Evolutionary conservation across 106 monocot species (phyloP), one percentile per base, ranked within the genome.

Genomic region (Acorus calamus): DNA sequence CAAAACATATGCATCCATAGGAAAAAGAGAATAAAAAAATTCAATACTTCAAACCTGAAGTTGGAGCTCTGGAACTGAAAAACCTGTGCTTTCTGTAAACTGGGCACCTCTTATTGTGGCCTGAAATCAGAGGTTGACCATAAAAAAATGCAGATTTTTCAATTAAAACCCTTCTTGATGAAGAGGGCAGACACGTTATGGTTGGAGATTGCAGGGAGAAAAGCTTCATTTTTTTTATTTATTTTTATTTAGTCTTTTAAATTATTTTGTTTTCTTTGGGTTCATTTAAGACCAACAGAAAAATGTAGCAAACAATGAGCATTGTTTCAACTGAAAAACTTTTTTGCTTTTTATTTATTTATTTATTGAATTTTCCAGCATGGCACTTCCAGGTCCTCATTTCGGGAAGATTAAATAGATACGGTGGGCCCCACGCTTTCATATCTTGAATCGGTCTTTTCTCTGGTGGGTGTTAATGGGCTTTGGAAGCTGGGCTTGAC

Each of bases 301-400:
- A 28, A 28, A 28, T 28, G 28, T 28, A 28, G 28, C 28, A 28
- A 28, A 28, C 28, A 28, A 28, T 28, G 28, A 28, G 0, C 28
- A 28, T 28, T 28, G 28, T 28, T 28, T 28, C 28, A 28, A 28
- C 28, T 28, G 28, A 28, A 28, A 28, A 28, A 0, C 28, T 28
- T 28, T 28, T 28, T 28, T 28, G 28, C 28, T 28, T n/a, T n/a
- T 28, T 28, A 28, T 28, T 28, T 28, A 28, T 28, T 28, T 28
- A 28, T 28, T 28, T 28, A 28, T 28, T 11, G 0, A 14, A 28
- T 60, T 63, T 58, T 76, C 80, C 28, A 6, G 76, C 66, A 75
- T 80, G 80, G 80, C 75, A 50, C 0, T 41, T 11, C 44, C 57
- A 50, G 42, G 58, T 67, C 63, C 76, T 51, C 76, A 28, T 51